These are phyloP conservation scores for Rhodotorula kratochvilovae DNA, from an alignment of 768 basidiomycete species.

Conservation along the genomic window DNA sequence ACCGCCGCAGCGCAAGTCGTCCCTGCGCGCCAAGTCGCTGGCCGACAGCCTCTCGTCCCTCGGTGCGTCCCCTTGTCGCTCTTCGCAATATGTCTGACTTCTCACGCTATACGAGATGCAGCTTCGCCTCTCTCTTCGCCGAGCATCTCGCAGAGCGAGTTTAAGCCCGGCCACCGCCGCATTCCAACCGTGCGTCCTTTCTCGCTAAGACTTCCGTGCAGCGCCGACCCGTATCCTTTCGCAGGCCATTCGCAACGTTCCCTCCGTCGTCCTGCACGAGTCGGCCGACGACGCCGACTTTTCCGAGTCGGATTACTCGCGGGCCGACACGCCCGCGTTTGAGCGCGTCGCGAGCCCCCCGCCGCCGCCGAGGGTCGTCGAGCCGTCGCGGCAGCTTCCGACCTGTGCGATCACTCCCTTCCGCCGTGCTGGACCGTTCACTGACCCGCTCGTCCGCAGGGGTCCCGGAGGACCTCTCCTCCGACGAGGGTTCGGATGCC, in stretches of 20 bases:
- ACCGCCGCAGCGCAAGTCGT: not conserved
- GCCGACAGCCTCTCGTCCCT: not conserved
- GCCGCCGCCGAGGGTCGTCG: conserved; percentile 27
- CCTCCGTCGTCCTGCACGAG: conserved; percentile 27
- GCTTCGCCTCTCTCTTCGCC: not conserved
- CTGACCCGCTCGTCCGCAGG: not conserved
- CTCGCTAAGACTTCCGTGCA: too few relatives aligned
- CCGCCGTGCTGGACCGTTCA: not conserved
- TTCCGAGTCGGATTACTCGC: conserved; percentile 6
- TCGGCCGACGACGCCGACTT: conserved; percentile 24
- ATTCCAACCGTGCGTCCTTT: conserved; percentile 22
- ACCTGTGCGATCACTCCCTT: conserved; percentile 6
- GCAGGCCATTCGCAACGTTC: conserved; percentile 33
- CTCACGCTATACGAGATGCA: not conserved
- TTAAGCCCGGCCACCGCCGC: conserved; percentile 27
- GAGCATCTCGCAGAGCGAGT: not conserved
- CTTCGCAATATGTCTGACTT: not conserved
- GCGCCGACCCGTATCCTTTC: not conserved
- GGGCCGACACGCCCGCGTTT: conserved; percentile 8
- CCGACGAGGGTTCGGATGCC: not conserved
- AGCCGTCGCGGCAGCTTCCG: conserved; percentile 17
- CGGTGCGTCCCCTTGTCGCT: not conserved
- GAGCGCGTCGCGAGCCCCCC: conserved; percentile 27
- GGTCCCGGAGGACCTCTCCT: conserved; percentile 5
- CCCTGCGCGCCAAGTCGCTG: not conserved